phyloP scores from a whole-genome alignment of 2,329 filamentous ascomycete species.

The Canariomyces notabilis region DNA sequence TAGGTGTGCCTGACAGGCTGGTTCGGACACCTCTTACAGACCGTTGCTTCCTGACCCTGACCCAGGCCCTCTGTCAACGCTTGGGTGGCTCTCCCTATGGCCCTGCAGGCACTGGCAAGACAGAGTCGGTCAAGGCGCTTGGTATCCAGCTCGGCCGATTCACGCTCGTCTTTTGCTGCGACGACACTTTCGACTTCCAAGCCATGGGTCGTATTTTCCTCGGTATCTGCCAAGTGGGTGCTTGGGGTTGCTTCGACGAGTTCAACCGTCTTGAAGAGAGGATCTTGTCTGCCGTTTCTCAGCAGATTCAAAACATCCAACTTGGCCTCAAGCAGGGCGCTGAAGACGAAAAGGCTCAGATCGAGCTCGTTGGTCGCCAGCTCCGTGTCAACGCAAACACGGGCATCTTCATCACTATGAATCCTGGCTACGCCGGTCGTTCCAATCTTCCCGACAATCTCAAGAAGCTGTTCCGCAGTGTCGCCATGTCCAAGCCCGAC shows the following conservation, averaged over 20 bases:
- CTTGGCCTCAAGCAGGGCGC: slow-evolving; percentile 82
- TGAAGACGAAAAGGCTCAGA: slow-evolving; percentile 78
- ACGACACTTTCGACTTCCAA: slow-evolving; percentile 99
- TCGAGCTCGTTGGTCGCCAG: slow-evolving; percentile 89
- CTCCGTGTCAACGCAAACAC: slow-evolving; percentile 87
- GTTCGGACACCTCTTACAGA: slow-evolving; percentile 96
- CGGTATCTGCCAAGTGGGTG: slow-evolving; percentile 97
- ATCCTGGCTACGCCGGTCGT: slow-evolving; percentile 95
- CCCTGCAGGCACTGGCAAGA: slow-evolving; percentile 96
- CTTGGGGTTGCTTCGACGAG: slow-evolving; percentile 99
- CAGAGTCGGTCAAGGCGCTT: slow-evolving; percentile 96
- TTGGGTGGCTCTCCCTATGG: slow-evolving; percentile 96
- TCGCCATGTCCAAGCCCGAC: slow-evolving; percentile 99
- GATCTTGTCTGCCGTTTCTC: slow-evolving; percentile 94
- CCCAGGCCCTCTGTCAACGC: slow-evolving; percentile 89
- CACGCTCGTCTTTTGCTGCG: slow-evolving; percentile 98
- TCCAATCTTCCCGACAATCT: slow-evolving; percentile 98
- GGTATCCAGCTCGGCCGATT: slow-evolving; percentile 95
- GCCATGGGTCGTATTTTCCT: slow-evolving; percentile 99
- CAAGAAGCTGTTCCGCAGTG: slow-evolving; percentile 98
- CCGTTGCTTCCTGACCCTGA: slow-evolving; percentile 95
- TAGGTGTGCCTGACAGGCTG: slow-evolving; percentile 92
- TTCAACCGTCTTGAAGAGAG: slow-evolving; percentile 99
- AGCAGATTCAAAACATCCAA: slow-evolving; percentile 99
- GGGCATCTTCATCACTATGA: slow-evolving; percentile 99